phyloP scores from a whole-genome alignment of 2,329 filamentous ascomycete species.

The Hyphodiscus sp. region DNA sequence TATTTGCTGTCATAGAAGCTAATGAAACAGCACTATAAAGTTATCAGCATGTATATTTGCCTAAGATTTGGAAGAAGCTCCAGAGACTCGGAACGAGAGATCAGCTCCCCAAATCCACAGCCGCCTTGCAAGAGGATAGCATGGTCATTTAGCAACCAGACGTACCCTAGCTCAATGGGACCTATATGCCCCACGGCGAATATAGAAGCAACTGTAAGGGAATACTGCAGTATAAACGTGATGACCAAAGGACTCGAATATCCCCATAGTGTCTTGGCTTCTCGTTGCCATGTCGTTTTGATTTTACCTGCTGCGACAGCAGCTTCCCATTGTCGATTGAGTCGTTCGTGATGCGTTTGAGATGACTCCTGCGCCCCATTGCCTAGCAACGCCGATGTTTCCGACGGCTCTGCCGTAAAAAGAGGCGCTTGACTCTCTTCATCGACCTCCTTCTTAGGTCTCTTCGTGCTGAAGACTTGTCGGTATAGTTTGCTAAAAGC shows the following conservation, averaged over 20 bases:
- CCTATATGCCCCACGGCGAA: slow-evolving; percentile 74
- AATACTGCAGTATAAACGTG: slow-evolving; percentile 77
- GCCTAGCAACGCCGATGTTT: slow-evolving; percentile 36
- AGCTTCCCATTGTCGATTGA: slow-evolving; percentile 76
- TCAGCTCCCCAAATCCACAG: no score
- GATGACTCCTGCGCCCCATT: slow-evolving; percentile 36
- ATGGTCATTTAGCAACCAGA: no score
- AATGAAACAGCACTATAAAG: slow-evolving; percentile 50
- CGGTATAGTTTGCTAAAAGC: slow-evolving; percentile 35
- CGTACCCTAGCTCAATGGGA: slow-evolving; percentile 52
- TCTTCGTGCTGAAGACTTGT: slow-evolving; percentile 50
- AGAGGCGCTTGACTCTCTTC: slow-evolving; percentile 30
- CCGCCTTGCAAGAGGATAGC: no score
- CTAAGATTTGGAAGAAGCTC: no score
- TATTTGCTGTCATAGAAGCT: slow-evolving; percentile 73
- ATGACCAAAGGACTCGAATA: slow-evolving; percentile 67
- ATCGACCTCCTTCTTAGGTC: slow-evolving; percentile 35
- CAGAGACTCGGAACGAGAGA: no score
- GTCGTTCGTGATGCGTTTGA: slow-evolving; percentile 44
- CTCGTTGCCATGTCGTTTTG: slow-evolving; percentile 84
- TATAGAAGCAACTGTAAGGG: slow-evolving; percentile 73
- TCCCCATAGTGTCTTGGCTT: slow-evolving; percentile 70
- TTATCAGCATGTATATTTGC: no score
- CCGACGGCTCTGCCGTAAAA: slow-evolving; percentile 29
- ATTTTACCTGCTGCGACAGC: slow-evolving; percentile 77